Base-by-base conservation (phyloP, 768 basidiomycete species). In the Cystoderma amianthinum region DNA sequence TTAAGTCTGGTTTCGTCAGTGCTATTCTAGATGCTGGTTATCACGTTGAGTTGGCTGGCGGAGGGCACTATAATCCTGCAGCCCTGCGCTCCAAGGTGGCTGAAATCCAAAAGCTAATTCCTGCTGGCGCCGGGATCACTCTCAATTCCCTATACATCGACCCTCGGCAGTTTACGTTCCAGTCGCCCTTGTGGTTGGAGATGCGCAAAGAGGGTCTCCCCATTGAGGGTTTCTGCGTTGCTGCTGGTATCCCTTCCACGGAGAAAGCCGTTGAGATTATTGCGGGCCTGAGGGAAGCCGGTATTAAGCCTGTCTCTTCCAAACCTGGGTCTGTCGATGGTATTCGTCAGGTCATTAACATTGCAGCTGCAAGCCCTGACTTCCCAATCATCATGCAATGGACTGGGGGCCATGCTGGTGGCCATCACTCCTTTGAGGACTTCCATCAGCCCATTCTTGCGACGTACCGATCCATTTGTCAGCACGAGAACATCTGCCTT, bases 211-310 rank as follows among this genome's bases (percentile, higher is more conserved):
- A 97, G 61, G 95, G 95, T 42, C 67, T 94, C 2, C 96, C 96
- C 10, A 72, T 98, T 47, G 95, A 99, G 68, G 96, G 96, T n/a
- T 95, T 99, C 67, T 97, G 94, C 58, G 90, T 98, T 44, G 96
- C 95, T 30, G 96, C 96, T 35, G 96, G 95, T 55, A 89, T 99
- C 51, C 96, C 96, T 6, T 87, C 78, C 51, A 91, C 91, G 2
- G 96, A 98, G 65, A 99, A 98, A 65, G 94, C 95, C 2, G 83
- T 83, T 34, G 95, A 98, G 64, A 97, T 99, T 64, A 96, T 98
- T 49, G 78, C 72, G 11, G 89, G 82, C 2, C 68, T 99, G 36
- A 76, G 75, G 51, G 64, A 59, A 22, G 85, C 87, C 38, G 95
- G 95, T 17, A 95, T 98, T 62, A 89, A 86, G 64, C 96, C 98